Base-by-base conservation (phyloP, 306 rosid species). In the Ormosia emarginata region DNA sequence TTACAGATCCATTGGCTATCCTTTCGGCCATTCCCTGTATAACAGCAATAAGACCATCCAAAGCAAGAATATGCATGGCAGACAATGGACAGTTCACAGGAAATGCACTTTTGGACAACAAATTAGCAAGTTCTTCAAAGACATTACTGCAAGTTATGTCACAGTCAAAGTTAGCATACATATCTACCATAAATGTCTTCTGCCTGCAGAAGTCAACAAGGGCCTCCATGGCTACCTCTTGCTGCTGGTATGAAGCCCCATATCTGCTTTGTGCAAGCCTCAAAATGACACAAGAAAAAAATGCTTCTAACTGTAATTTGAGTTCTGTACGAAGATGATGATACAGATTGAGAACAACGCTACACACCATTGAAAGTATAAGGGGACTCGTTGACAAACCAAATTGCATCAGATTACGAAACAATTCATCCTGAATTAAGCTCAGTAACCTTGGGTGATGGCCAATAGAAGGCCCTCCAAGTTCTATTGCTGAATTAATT, bases 11-110 rank as follows among this genome's bases (percentile, higher is more conserved):
- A 89, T 88, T 90, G 77, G 91, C 78, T 77, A 95, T 86, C 85
- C 98, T 90, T 88, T 95, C 98, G 0, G 99, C 99, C 99, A 95
- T 93, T 84, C 99, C 98, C 85, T 91, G 94, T 82, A 95, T 93
- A 80, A 95, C 93, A 56, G 99, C 98, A 85, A 92, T 91, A 55
- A 93, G 98, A 87, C 98, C 98, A 86, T 93, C 98, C 90, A 93
- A 84, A 74, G 98, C 94, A 85, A 91, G 98, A 85, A 93, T 86
- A 77, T 91, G 98, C 94, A 90, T 90, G 72, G 98, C 86, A 34
- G 98, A 93, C 88, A 93, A 81, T 53, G 97, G 98, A 81, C 94
- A 89, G 73, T 93, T 91, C 70, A 93, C 98, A 74, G 98, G 97
- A 86, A 93, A 93, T 83, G 97, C 98, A 81, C 98, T 93, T 83